A percentile compares a stretch with the other conserved stretches of the same genome.
Conservation (phyloP, 331 rosid species). For the Telfairia occidentalis region DNA sequence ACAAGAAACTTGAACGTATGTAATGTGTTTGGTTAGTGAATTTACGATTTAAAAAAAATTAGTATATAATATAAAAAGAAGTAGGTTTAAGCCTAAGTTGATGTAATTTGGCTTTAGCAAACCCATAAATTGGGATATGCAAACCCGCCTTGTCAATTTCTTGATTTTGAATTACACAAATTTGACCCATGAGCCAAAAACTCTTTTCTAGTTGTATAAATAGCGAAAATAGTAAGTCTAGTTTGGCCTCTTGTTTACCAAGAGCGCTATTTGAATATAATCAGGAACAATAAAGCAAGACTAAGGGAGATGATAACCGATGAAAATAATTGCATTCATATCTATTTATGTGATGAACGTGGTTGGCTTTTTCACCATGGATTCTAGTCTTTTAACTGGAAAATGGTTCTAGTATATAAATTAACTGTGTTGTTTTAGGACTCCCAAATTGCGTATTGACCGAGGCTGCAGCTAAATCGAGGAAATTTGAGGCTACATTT, state of each 20-base stretch:
- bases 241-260: not conserved
- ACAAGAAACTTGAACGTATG: not conserved
- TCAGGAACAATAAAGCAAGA: not conserved
- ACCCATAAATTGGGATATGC: not conserved
- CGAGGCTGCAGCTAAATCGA: constrained; percentile 70
- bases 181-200: not conserved
- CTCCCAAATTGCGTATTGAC: constrained; percentile 61
- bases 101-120: not conserved
- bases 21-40: not conserved
- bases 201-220: not conserved
- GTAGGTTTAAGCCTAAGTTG: not conserved
- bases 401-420: not conserved
- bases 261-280: not conserved
- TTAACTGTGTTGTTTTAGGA: constrained; percentile 30
- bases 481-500: constrained; percentile 64
- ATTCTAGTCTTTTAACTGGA: not conserved
- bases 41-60: not conserved
- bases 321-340: not conserved
- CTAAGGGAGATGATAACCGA: not conserved
- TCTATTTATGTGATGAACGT: not conserved
- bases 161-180: not conserved
- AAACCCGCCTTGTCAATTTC: not conserved
- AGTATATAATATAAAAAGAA: not conserved
- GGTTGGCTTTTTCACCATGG: not conserved
- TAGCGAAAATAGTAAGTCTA: not conserved